phyloP scores from a whole-genome alignment of 345 rosid genomes.

The Camelina laxa region DNA sequence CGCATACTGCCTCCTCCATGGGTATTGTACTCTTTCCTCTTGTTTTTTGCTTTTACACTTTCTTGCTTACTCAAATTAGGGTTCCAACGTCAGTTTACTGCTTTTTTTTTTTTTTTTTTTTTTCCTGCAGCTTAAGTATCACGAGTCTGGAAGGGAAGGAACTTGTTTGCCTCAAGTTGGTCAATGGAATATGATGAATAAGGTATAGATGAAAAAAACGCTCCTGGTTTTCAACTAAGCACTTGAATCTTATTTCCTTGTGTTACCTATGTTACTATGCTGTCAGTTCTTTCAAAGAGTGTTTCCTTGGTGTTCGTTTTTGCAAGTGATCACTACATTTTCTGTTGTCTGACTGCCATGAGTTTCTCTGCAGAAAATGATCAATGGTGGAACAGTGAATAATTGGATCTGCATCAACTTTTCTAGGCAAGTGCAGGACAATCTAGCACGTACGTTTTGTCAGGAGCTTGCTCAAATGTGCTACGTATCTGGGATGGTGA shows the following conservation, averaged over 20 bases:
- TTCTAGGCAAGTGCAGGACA: conserved; percentile 78
- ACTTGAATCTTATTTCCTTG: neutral
- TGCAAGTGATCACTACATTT: conserved; percentile 1
- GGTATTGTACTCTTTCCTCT: conserved; percentile 50
- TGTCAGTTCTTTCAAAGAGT: neutral
- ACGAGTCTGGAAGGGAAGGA: conserved; percentile 88
- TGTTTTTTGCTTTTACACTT: neutral
- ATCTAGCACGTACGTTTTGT: conserved; percentile 77
- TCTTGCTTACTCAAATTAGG: neutral
- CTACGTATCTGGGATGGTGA: conserved; percentile 89
- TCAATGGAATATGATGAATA: conserved; percentile 99
- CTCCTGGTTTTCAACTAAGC: neutral
- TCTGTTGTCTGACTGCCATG: conserved; percentile 5
- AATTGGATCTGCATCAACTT: conserved; percentile 94
- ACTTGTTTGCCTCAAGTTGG: conserved; percentile 93
- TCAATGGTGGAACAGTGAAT: conserved; percentile 91
- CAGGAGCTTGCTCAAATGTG: conserved; percentile 96
- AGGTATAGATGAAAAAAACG: conserved; percentile 53
- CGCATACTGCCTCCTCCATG: conserved; percentile 94
- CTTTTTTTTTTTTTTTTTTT: neutral
- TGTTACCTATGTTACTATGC: neutral
- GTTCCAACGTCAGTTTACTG: neutral
- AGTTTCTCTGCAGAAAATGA: conserved; percentile 80
- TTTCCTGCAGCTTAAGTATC: conserved; percentile 80
- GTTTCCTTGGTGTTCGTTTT: neutral